phyloP scores from a whole-genome alignment of 305 asterid species.

The Lippia alba region DNA sequence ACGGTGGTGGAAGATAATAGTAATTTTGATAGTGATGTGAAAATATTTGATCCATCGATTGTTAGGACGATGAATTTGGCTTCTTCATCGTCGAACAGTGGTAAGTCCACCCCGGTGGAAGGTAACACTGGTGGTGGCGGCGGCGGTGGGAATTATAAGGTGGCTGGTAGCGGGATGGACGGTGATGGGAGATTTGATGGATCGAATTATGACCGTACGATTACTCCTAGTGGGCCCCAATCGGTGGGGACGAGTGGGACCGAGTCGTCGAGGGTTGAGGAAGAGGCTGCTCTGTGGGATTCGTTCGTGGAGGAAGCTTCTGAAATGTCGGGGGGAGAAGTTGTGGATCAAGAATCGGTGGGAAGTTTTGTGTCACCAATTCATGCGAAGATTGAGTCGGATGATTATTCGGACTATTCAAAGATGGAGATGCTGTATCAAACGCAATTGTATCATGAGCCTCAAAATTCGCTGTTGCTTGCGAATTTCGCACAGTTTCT shows the following conservation, averaged over 20 bases:
- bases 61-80: constrained; percentile 52
- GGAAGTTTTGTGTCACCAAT: constrained; percentile 64
- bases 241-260: constrained; percentile 47
- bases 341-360: constrained; percentile 69
- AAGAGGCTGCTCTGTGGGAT: constrained; percentile 67
- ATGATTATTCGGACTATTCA: constrained; percentile 50
- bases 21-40: not conserved
- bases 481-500: constrained; percentile 93
- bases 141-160: constrained; percentile 65
- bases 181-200: constrained; percentile 82
- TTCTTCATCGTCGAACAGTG: constrained; percentile 45
- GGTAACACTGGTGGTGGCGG: constrained; percentile 59
- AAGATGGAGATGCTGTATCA: constrained; percentile 70
- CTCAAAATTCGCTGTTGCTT: constrained; percentile 70
- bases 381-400: constrained; percentile 60
- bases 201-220: constrained; percentile 35
- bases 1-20: constrained; percentile 47
- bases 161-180: constrained; percentile 67
- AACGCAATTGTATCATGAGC: constrained; percentile 61
- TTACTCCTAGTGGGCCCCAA: constrained; percentile 46
- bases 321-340: constrained; percentile 45
- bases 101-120: constrained; percentile 60
- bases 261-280: constrained; percentile 58
- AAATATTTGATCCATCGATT: constrained; percentile 59
- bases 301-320: constrained; percentile 73